These are phyloP conservation scores for Neonectria ditissima DNA, from an alignment of 2,329 filamentous ascomycete genomes.

Conservation along the genomic window DNA sequence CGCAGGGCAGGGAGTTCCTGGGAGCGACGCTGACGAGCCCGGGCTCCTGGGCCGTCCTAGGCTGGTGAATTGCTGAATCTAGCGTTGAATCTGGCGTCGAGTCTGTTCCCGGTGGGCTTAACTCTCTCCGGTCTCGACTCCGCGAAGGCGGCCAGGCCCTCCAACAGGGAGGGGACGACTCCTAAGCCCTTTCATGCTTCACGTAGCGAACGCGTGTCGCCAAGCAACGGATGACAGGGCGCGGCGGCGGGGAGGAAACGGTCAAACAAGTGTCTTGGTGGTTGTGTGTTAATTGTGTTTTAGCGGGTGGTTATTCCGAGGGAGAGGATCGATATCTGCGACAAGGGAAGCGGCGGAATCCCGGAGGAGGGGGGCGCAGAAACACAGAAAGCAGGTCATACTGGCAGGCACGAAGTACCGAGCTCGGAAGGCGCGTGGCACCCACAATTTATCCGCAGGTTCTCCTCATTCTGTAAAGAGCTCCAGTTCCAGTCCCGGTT, in stretches of 20 bases:
- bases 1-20: neutral
- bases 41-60: constrained; percentile 33
- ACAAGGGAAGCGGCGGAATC: constrained; percentile 23
- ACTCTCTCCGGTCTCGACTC: neutral
- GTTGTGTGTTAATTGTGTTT: constrained; percentile 32
- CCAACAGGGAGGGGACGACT: neutral
- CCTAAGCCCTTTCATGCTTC: constrained; percentile 23
- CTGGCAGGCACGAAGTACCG: neutral
- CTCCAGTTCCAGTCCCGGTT: neutral
- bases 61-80: constrained; percentile 10
- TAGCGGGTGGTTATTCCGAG: constrained; percentile 24
- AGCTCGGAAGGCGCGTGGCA: constrained; percentile 18
- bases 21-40: constrained; percentile 27
- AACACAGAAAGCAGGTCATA: constrained; percentile 15
- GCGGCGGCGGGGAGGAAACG: constrained; percentile 1
- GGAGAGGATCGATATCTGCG: constrained; percentile 23
- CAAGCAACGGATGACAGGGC: constrained; percentile 2
- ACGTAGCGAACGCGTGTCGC: constrained; percentile 20
- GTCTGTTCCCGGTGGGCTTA: neutral
- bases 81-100: neutral
- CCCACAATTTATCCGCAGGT: constrained; percentile 8
- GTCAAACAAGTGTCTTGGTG: constrained; percentile 20
- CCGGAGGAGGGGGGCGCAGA: constrained; percentile 10
- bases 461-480: neutral
- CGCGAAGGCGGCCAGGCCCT: neutral